Percentiles rank a stretch among this genome's conserved stretches.
Evolutionary conservation across 768 basidiomycete genomes (phyloP).

Genomic region (Boletus speciosus): DNA sequence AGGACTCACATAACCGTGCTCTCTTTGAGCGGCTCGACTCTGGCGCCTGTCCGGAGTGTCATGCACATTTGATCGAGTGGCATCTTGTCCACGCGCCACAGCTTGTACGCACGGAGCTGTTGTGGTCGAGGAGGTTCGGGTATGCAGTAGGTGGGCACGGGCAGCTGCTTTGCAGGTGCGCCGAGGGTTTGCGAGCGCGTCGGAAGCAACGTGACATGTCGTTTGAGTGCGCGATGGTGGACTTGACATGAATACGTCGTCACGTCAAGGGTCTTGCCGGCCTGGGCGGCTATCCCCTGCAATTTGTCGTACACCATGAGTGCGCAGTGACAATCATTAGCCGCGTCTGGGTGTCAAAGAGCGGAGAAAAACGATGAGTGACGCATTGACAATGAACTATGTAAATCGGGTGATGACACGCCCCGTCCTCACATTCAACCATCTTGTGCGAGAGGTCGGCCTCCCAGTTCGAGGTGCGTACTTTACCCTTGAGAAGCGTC

Average conservation of each 20-base stretch:
- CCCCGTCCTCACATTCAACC: constrained; percentile 32
- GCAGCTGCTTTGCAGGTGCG: not conserved
- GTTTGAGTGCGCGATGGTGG: constrained; percentile 6
- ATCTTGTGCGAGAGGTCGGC: constrained; percentile 34
- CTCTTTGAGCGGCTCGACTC: constrained; percentile 40
- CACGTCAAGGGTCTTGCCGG: constrained; percentile 16
- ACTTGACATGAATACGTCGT: constrained; percentile 30
- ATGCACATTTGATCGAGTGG: constrained; percentile 40
- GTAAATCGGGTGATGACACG: not conserved
- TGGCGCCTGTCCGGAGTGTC: constrained; percentile 28
- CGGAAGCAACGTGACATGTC: not conserved
- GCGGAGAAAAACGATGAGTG: not conserved
- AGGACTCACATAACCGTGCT: constrained; percentile 45
- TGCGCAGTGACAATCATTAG: constrained; percentile 49
- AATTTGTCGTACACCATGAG: constrained; percentile 42
- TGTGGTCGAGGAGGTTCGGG: constrained; percentile 33
- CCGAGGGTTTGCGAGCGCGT: not conserved
- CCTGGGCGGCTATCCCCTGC: constrained; percentile 28
- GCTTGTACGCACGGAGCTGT: constrained; percentile 41
- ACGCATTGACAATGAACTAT: not conserved
- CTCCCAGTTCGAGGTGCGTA: constrained; percentile 49
- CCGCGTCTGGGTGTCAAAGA: constrained; percentile 38
- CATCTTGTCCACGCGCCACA: constrained; percentile 39
- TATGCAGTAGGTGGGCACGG: constrained; percentile 24
- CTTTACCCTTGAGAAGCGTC: constrained; percentile 42